Evolutionary conservation across 768 basidiomycete species (phyloP).

Genomic region (Tulasnella sp.): DNA sequence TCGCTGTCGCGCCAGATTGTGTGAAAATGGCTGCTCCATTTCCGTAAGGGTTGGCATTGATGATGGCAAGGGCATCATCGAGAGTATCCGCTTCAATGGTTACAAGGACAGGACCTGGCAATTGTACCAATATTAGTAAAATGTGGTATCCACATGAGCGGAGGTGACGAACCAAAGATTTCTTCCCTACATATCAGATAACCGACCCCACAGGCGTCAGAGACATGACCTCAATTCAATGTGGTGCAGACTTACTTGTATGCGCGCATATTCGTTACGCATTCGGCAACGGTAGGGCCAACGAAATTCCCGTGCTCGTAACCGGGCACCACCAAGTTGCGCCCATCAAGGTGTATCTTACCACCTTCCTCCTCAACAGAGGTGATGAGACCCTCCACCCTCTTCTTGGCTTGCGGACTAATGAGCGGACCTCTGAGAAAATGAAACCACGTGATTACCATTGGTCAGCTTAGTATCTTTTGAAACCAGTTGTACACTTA

Average conservation of each 20-base stretch:
- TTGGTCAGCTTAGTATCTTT: constrained; percentile 3
- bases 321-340: constrained; percentile 47
- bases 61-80: constrained; percentile 78
- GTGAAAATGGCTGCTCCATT: constrained; percentile 96
- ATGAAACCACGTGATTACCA: not conserved
- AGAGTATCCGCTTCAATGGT: constrained; percentile 67
- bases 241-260: constrained; percentile 50
- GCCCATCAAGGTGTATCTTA: constrained; percentile 74
- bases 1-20: constrained; percentile 86
- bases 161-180: too few species aligned
- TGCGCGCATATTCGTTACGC: constrained; percentile 66
- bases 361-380: constrained; percentile 55
- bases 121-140: too few species aligned
- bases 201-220: not conserved
- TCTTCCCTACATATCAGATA: constrained; percentile 48
- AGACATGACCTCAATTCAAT: not conserved
- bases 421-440: constrained; percentile 33
- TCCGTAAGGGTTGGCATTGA: constrained; percentile 83
- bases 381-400: constrained; percentile 57
- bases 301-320: constrained; percentile 90
- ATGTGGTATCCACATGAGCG: too few species aligned
- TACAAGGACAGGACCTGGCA: constrained; percentile 70
- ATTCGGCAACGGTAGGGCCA: constrained; percentile 83
- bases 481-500: constrained; percentile 30
- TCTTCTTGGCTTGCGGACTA: constrained; percentile 62